Evolutionary conservation across 1,284 basidiomycete genomes (phyloP).

Genomic region (Lentinula novae-zelandiae): DNA sequence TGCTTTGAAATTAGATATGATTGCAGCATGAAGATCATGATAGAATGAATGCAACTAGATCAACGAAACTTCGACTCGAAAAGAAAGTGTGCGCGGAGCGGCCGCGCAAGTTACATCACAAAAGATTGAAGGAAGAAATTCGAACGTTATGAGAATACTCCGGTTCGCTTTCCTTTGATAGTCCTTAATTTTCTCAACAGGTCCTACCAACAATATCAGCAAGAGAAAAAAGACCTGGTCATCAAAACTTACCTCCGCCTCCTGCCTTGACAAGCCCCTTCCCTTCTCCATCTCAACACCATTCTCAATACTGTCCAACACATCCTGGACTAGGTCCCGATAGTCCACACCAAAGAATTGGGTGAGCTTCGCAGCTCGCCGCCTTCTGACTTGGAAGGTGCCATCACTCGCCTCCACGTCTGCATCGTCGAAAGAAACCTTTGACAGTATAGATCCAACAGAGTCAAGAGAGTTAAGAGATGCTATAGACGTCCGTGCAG

Average conservation of each 20-base stretch:
- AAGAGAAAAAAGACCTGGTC: conserved; percentile 8
- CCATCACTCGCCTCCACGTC: conserved; percentile 18
- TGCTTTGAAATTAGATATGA: background rate
- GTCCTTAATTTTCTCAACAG: conserved; percentile 56
- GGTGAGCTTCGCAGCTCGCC: conserved; percentile 73
- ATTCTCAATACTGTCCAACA: conserved; percentile 74
- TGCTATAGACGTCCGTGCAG: conserved; percentile 52
- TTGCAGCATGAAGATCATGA: background rate
- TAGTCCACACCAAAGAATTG: conserved; percentile 84
- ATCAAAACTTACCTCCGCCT: conserved; percentile 56
- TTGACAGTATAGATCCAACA: background rate
- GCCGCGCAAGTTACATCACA: background rate
- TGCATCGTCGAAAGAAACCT: conserved; percentile 29
- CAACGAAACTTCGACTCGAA: background rate
- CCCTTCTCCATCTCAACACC: conserved; percentile 66
- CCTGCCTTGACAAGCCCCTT: conserved; percentile 59
- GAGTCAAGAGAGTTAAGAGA: conserved; percentile 52
- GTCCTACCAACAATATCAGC: conserved; percentile 40
- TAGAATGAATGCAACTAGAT: background rate
- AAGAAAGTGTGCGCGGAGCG: background rate
- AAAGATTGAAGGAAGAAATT: background rate
- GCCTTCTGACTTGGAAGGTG: conserved; percentile 65
- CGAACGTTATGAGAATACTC: conserved; percentile 7
- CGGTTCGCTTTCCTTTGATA: conserved; percentile 50
- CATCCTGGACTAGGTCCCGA: conserved; percentile 66